Evolutionary conservation across 2,329 filamentous ascomycete genomes (phyloP).

Genomic region (Trichoderma simmonsii): DNA sequence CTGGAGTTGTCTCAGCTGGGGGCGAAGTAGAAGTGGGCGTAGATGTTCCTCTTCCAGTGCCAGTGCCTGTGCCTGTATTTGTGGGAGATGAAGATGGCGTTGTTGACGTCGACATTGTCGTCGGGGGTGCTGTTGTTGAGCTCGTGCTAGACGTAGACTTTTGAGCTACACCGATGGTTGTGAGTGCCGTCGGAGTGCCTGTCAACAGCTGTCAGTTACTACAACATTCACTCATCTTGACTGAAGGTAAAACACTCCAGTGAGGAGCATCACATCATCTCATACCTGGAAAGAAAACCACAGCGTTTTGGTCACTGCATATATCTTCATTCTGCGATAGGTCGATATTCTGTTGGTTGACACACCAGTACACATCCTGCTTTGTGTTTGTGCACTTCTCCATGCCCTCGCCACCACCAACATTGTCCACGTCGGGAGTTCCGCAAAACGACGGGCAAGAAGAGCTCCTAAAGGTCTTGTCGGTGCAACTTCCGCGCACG

Average conservation of each 20-base stretch:
- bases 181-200: not conserved
- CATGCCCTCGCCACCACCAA: not conserved
- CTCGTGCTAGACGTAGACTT: not conserved
- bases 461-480: conserved; percentile 30
- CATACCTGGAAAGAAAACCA: conserved; percentile 12
- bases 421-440: not conserved
- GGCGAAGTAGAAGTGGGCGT: not conserved
- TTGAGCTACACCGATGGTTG: not conserved
- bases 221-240: not conserved
- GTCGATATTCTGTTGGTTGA: not conserved
- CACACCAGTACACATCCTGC: conserved; percentile 3
- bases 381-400: not conserved
- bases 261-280: not conserved
- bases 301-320: not conserved
- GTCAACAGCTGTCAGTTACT: not conserved
- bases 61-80: not conserved
- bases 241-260: not conserved
- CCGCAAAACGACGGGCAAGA: conserved; percentile 35
- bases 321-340: not conserved
- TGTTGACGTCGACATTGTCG: not conserved
- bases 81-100: not conserved
- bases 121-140: not conserved
- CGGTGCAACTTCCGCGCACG: conserved; percentile 36
- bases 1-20: not conserved
- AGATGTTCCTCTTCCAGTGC: not conserved